phyloP scores from a whole-genome alignment of 2,329 filamentous ascomycete genomes.

The Paraphoma chrysanthemicola region DNA sequence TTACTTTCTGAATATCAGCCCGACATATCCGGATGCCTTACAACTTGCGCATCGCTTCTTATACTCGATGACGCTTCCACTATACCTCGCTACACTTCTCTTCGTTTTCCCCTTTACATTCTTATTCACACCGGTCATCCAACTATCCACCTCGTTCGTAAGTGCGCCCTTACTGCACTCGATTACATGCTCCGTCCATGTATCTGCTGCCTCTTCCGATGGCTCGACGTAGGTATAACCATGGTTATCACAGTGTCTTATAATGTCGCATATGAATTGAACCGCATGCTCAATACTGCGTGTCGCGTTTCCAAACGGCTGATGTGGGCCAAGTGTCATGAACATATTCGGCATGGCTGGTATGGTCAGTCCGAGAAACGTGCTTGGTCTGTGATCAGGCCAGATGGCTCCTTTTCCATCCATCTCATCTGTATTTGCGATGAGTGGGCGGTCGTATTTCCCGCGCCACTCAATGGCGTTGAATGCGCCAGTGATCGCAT shows the following conservation, averaged over 20 bases:
- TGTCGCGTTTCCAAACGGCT: conserved; percentile 53
- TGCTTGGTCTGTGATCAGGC: conserved; percentile 25
- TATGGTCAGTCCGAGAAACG: conserved; percentile 32
- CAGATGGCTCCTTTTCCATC: conserved; percentile 19
- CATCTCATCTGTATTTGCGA: conserved; percentile 22
- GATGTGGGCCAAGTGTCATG: conserved; percentile 54
- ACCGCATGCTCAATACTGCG: conserved; percentile 53
- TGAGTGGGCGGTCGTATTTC: conserved; percentile 24
- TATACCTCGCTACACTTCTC: conserved; percentile 56
- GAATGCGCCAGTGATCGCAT: conserved; percentile 40
- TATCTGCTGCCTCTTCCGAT: conserved; percentile 48
- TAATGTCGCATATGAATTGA: conserved; percentile 43
- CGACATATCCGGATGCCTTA: conserved; percentile 24
- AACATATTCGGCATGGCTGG: conserved; percentile 37
- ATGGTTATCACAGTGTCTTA: conserved; percentile 41
- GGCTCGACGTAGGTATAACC: conserved; percentile 49
- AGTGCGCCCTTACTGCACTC: conserved; percentile 55
- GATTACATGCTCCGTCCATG: conserved; percentile 59
- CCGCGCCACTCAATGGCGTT: conserved; percentile 24
- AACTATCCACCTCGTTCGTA: conserved; percentile 58
- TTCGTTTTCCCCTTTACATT: conserved; percentile 53
- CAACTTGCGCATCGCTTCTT: conserved; percentile 38
- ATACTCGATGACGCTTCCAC: conserved; percentile 54
- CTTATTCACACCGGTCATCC: conserved; percentile 64
- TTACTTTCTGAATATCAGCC: conserved; percentile 18